A percentile compares a stretch with the other conserved stretches of the same genome.
Evolutionary conservation across 441 rosid genomes (phyloP).

Genomic region (Populus hybrid): DNA sequence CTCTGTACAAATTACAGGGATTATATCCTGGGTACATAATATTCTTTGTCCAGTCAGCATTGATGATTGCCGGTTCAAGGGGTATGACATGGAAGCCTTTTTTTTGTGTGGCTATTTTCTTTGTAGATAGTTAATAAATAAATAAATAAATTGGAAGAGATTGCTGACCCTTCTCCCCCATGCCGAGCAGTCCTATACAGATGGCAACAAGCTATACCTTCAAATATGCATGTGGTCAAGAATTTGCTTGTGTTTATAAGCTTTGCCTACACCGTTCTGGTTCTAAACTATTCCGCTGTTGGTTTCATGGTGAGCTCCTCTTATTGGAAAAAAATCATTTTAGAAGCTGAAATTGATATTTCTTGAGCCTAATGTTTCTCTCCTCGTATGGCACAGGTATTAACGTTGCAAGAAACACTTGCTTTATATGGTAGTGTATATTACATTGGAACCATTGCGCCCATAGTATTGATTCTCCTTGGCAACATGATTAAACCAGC

Average conservation of each 20-base stretch:
- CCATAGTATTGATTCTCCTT: slow-evolving; percentile 56
- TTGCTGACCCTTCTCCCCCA: background rate
- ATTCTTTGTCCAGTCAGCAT: slow-evolving; percentile 93
- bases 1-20: slow-evolving; percentile 48
- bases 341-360: background rate
- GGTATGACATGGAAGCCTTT: slow-evolving; percentile 38
- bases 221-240: slow-evolving; percentile 46
- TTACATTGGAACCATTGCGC: slow-evolving; percentile 73
- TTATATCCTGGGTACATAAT: slow-evolving; percentile 89
- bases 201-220: slow-evolving; percentile 81
- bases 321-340: background rate
- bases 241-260: slow-evolving; percentile 49
- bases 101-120: background rate
- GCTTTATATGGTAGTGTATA: slow-evolving; percentile 72
- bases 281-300: slow-evolving; percentile 73
- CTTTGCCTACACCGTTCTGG: slow-evolving; percentile 69
- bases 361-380: slow-evolving; percentile 2
- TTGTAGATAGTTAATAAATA: background rate
- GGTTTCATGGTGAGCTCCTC: slow-evolving; percentile 80
- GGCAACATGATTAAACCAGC: slow-evolving; percentile 59
- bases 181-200: slow-evolving; percentile 65
- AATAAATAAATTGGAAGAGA: background rate
- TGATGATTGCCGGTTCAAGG: slow-evolving; percentile 95
- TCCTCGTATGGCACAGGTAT: slow-evolving; percentile 45
- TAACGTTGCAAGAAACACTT: slow-evolving; percentile 73